Base-by-base conservation (phyloP, 1,139 yeast species). In the Kodamaea fungicola region DNA sequence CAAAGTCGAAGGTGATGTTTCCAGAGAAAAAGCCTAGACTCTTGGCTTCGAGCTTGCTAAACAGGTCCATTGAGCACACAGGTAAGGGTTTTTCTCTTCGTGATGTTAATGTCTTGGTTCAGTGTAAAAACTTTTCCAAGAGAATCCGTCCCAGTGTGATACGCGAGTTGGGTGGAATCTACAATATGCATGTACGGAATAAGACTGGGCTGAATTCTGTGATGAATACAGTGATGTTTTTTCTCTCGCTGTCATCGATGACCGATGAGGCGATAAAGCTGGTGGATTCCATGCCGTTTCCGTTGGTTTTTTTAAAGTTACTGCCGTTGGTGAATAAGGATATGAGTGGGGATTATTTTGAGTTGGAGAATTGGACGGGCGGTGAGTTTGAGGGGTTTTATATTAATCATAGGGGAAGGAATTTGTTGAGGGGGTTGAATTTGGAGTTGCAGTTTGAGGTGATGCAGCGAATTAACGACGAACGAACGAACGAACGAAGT, bases 81-180 rank as follows among this genome's bases (percentile, higher is more conserved):
- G 32, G 32, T 3, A 32, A 31, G 5, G 40, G 30, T 4, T 46
- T 59, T 8, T 57, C 64, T 7, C 47, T 66, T 22, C 40, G 44
- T 12, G 68, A 64, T 38, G 54, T 67, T 6, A 48, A 55, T 56
- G 51, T 68, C 43, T 47, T 80, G 34, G 78, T 79, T 0, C 89
- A 82, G 51, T 82, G 89, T 52, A 82, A 82, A 45, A 69, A 68
- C 42, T 60, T 65, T 36, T 56, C 63, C 12, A 62, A 57, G 13
- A 70, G 74, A 51, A 67, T 80, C 12, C 61, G 70, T 7, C 81
- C 84, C 2, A 61, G 63, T 35, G 70, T 73, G 23, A 62, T 82
- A 5, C 62, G 88, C 31, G 87, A 80, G 45, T 53, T 81, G 28
- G 67, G 76, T 1, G 88, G 88, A 0, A 71, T 77, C 6, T 74